Evolutionary conservation across 2,329 filamentous ascomycete genomes (phyloP).

Genomic region (Claviceps monticola): DNA sequence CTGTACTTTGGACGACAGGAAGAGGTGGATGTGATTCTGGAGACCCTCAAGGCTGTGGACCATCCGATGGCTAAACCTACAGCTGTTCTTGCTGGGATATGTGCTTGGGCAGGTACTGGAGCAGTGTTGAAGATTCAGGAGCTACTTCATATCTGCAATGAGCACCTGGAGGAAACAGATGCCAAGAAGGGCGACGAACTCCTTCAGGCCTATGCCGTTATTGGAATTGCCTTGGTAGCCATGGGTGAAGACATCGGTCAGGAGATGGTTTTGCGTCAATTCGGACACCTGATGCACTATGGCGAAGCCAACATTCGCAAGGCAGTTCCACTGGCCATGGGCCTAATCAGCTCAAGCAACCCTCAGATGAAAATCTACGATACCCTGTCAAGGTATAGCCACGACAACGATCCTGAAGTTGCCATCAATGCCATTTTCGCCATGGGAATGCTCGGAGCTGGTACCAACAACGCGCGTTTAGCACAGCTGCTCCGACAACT

Average conservation of each 20-base stretch:
- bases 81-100: conserved; percentile 85
- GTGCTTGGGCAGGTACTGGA: conserved; percentile 94
- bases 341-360: conserved; percentile 90
- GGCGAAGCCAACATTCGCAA: conserved; percentile 94
- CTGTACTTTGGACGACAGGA: conserved; percentile 95
- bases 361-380: conserved; percentile 99
- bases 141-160: conserved; percentile 93
- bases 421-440: conserved; percentile 98
- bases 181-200: conserved; percentile 94
- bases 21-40: conserved; percentile 94
- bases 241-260: conserved; percentile 99
- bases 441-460: conserved; percentile 92
- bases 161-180: conserved; percentile 87
- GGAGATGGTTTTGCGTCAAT: conserved; percentile 96
- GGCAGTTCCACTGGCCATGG: conserved; percentile 92
- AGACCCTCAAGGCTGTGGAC: conserved; percentile 92
- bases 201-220: conserved; percentile 87
- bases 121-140: conserved; percentile 96
- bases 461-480: conserved; percentile 93
- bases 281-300: conserved; percentile 98
- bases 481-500: conserved; percentile 89
- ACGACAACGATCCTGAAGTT: conserved; percentile 97
- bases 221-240: conserved; percentile 84
- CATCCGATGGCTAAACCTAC: conserved; percentile 97
- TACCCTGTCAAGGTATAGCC: conserved; percentile 89